Evolutionary conservation across 2,329 filamentous ascomycete genomes (phyloP).

Genomic region (Alternaria hordeiaustralica): DNA sequence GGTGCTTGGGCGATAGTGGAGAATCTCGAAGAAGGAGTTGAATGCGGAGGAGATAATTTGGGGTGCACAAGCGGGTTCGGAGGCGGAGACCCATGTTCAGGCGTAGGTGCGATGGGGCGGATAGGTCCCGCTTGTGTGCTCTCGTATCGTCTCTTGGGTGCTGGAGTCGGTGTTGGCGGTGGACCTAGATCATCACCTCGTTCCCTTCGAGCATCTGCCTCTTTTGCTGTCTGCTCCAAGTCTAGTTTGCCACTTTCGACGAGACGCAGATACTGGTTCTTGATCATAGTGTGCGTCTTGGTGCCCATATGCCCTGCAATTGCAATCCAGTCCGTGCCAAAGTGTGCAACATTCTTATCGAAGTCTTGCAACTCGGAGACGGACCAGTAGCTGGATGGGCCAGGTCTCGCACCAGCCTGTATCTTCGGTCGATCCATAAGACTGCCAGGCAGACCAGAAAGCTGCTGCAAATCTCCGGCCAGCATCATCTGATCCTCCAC

Average conservation of each 20-base stretch:
- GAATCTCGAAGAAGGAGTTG: constrained; percentile 33
- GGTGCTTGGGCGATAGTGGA: constrained; percentile 43
- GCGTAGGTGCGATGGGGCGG: constrained; percentile 54
- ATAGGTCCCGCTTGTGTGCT: constrained; percentile 47
- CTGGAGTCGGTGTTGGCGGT: constrained; percentile 57
- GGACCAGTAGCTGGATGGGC: constrained; percentile 85
- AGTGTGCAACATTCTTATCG: constrained; percentile 72
- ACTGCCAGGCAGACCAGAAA: constrained; percentile 26
- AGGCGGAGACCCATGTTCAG: constrained; percentile 51
- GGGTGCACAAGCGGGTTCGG: constrained; percentile 35
- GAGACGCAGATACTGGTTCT: constrained; percentile 58
- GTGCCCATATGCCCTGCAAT: constrained; percentile 82
- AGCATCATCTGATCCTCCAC: constrained; percentile 38
- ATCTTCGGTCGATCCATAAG: constrained; percentile 46
- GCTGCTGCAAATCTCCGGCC: constrained; percentile 26
- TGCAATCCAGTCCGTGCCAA: constrained; percentile 78
- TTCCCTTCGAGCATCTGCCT: constrained; percentile 51
- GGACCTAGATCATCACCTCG: constrained; percentile 56
- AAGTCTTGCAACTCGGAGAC: constrained; percentile 82
- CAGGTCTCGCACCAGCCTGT: constrained; percentile 55
- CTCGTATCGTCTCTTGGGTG: constrained; percentile 57
- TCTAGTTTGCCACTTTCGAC: constrained; percentile 53
- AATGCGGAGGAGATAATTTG: constrained; percentile 48
- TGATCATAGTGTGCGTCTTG: constrained; percentile 83
- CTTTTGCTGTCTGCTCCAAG: constrained; percentile 50